Evolutionary conservation across 495 filamentous ascomycete genomes (phyloP).

Genomic region (Penicillium macrosclerotiorum): DNA sequence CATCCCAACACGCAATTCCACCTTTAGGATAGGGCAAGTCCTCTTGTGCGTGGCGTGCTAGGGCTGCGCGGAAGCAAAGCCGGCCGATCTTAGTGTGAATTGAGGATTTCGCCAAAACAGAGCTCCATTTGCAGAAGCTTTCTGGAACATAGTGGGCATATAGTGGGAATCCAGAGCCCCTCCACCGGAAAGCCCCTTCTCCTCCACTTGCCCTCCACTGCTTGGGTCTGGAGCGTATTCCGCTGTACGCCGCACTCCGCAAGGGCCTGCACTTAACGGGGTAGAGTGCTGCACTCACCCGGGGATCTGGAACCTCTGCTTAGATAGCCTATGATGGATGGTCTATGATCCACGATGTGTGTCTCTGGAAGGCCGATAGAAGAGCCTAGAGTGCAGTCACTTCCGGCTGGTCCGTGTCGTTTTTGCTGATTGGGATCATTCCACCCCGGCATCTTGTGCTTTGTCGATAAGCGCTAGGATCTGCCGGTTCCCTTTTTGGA

Average conservation of each 20-base stretch:
- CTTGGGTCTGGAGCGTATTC: slow-evolving; percentile 14
- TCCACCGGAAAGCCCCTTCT: not conserved
- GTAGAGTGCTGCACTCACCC: slow-evolving; percentile 15
- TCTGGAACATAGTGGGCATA: slow-evolving; percentile 25
- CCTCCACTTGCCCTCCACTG: too few relatives aligned
- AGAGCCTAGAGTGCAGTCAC: not conserved
- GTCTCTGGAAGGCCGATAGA: not conserved
- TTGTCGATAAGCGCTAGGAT: not conserved
- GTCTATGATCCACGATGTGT: slow-evolving; percentile 16
- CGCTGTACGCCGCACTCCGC: slow-evolving; percentile 16
- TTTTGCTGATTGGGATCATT: too few relatives aligned
- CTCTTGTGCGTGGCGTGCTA: slow-evolving; percentile 7
- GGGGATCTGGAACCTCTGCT: slow-evolving; percentile 23
- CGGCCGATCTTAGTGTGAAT: slow-evolving; percentile 21
- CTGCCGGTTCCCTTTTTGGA: not conserved
- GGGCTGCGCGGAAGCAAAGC: slow-evolving; percentile 27
- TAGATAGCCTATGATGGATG: too few relatives aligned
- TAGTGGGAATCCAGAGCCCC: not conserved
- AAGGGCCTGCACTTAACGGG: not conserved
- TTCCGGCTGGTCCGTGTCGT: too few relatives aligned
- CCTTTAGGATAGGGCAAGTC: not conserved
- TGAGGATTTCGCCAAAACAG: slow-evolving; percentile 3
- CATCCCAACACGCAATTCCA: slow-evolving; percentile 1
- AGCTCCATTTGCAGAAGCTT: slow-evolving; percentile 19
- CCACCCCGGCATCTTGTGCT: too few relatives aligned